Conservation (phyloP, 2,329 filamentous ascomycete species). For the Hymenoscyphus fructigenus region DNA sequence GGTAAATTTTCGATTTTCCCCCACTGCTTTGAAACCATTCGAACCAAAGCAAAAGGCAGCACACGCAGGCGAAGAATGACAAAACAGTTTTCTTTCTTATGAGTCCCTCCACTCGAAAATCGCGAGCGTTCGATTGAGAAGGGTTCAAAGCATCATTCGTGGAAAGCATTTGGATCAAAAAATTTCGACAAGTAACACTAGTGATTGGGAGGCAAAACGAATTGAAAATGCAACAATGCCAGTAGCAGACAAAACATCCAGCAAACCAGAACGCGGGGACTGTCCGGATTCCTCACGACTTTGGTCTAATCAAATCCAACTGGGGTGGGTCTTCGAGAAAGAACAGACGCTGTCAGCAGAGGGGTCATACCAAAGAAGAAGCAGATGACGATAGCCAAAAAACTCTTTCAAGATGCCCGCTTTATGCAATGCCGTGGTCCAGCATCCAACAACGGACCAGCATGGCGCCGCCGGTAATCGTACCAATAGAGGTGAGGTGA, state of each 20-base stretch:
- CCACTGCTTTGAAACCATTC: too few relatives aligned
- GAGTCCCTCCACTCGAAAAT: neutral
- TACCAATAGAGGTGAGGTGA: neutral
- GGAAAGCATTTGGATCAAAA: neutral
- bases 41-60: neutral
- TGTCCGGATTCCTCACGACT: neutral
- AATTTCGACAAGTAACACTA: neutral
- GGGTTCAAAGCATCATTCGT: neutral
- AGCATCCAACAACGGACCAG: neutral
- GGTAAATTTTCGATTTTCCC: neutral
- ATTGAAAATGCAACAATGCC: neutral
- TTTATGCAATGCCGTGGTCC: neutral
- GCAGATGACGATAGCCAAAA: constrained; percentile 1
- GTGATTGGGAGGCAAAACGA: neutral
- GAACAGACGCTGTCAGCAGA: neutral
- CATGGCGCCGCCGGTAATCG: neutral
- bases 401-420: neutral
- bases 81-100: neutral
- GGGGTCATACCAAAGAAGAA: constrained; percentile 1
- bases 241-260: neutral
- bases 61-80: neutral
- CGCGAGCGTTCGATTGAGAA: neutral
- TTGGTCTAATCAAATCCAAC: neutral
- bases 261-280: neutral
- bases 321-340: neutral